Evolutionary conservation across 257 asterid genomes (phyloP).

Genomic region (Solanum virginianum): DNA sequence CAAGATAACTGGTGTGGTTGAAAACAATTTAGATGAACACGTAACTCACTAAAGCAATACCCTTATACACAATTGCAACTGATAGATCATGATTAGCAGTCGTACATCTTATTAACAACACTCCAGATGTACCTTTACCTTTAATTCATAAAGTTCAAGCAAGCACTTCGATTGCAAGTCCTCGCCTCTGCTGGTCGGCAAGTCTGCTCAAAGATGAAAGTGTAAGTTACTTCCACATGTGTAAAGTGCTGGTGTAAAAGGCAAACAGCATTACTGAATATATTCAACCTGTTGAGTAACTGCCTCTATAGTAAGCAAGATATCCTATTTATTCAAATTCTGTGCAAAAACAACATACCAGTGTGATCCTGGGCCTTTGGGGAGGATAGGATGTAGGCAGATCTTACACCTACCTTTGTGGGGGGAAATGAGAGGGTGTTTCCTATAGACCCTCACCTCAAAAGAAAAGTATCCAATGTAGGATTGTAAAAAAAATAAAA

Average conservation of each 20-base stretch:
- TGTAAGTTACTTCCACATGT: background rate
- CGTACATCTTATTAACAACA: background rate
- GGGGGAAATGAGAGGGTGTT: background rate
- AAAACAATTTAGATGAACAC: background rate
- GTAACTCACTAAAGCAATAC: background rate
- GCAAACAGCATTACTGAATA: background rate
- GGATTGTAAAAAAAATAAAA: background rate
- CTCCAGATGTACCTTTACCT: conserved; percentile 35
- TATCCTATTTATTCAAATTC: background rate
- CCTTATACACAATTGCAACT: background rate
- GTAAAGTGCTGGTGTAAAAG: background rate
- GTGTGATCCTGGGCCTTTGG: background rate
- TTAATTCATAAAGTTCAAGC: conserved; percentile 89
- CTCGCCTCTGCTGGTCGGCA: conserved; percentile 94
- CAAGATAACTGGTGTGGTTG: background rate
- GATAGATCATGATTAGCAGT: background rate
- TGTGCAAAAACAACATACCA: background rate
- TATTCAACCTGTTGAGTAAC: background rate
- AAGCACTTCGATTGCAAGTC: conserved; percentile 94
- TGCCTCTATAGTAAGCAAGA: background rate
- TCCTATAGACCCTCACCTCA: background rate
- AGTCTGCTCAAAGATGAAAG: conserved; percentile 35
- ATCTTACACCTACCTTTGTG: background rate
- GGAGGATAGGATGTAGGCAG: background rate
- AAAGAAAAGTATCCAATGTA: background rate